Base-by-base conservation (phyloP, 1,284 basidiomycete genomes). In the Ganoderma meredithae region DNA sequence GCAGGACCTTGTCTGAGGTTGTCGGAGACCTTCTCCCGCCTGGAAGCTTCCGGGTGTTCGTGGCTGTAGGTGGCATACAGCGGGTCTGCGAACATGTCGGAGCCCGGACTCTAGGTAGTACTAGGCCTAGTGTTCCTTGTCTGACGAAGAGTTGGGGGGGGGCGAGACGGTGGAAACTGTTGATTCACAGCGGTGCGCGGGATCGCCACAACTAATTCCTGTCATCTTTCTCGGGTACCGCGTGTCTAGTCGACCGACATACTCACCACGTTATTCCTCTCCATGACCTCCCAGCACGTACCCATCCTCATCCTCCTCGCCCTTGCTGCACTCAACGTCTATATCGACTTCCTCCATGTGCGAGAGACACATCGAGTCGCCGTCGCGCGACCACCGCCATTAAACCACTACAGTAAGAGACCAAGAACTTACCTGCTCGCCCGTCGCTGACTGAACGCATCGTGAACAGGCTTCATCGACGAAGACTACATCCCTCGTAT, bases 401-500 rank as follows among this genome's bases (percentile, higher is more conserved):
- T 65, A 12, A 47, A 31, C 17, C 69, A 65, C 40, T 73, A 71
- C 65, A 73, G 71, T 70, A 49, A 63, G 68, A 6, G 10, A 25
- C 25, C 9, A 9, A 39, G 12, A 40, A 2, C 60, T 31, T 31
- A 56, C 44, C 43, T 36, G 33, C 1, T 12, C 5, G 25, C 22
- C 27, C 1, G 13, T 27, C 25, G 47, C 33, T 39, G 15, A 22
- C n/a, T 27, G 13, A 27, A 5, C 15, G 0, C 22, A 3, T 31
- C 44, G 27, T 25, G 3, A 22, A 10, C 36, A 74, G 73, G 56
- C 31, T 72, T 71, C 65, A 47, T 71, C 56, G 71, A 70, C 27
- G 68, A 73, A 25, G 72, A 75, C 67, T 69, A 72, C 58, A 58
- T 69, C 0, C 66, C 71, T 2, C 72, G 66, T 64, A 60, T 75